These are phyloP conservation scores for Volutella citrinella DNA, from an alignment of 2,329 filamentous ascomycete genomes.

Conservation along the genomic window DNA sequence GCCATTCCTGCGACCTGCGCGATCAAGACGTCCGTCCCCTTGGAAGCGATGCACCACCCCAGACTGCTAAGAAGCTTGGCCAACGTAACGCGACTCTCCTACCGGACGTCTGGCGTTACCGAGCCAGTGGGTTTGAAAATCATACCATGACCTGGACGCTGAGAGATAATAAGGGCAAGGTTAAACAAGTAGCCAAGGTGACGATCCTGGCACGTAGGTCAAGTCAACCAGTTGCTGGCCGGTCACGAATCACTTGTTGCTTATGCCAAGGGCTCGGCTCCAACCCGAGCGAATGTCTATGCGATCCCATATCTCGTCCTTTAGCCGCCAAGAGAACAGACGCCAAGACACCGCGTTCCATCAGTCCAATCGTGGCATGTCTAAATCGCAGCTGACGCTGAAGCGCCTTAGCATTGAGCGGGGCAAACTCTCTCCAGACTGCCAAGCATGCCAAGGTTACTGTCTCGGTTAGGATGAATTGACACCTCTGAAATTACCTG, in stretches of 20 bases:
- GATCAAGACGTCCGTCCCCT: no score
- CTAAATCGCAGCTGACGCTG: no score
- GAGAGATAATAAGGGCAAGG: slow-evolving; percentile 1
- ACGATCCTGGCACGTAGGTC: slow-evolving; percentile 1
- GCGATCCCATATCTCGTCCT: slow-evolving; percentile 14
- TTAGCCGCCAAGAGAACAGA: slow-evolving; percentile 15
- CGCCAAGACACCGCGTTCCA: no score
- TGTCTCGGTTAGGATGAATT: no score
- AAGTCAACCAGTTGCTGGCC: slow-evolving; percentile 14
- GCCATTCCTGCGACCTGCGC: no score
- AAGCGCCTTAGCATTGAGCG: no score
- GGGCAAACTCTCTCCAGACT: no score
- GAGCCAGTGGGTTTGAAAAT: background rate
- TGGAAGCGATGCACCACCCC: slow-evolving; percentile 1
- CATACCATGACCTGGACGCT: slow-evolving; percentile 1
- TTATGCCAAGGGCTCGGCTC: slow-evolving; percentile 14
- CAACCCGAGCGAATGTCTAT: slow-evolving; percentile 12
- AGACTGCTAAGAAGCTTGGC: slow-evolving; percentile 1
- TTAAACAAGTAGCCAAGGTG: slow-evolving; percentile 10
- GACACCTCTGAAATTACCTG: no score
- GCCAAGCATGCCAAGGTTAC: no score
- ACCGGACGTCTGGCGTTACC: background rate
- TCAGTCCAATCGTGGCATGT: no score
- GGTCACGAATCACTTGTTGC: slow-evolving; percentile 8
- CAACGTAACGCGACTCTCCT: no score